A percentile compares a stretch with the other conserved stretches of the same genome.
Conservation (phyloP, 2,329 filamentous ascomycete genomes). For the Biscogniauxia marginata region DNA sequence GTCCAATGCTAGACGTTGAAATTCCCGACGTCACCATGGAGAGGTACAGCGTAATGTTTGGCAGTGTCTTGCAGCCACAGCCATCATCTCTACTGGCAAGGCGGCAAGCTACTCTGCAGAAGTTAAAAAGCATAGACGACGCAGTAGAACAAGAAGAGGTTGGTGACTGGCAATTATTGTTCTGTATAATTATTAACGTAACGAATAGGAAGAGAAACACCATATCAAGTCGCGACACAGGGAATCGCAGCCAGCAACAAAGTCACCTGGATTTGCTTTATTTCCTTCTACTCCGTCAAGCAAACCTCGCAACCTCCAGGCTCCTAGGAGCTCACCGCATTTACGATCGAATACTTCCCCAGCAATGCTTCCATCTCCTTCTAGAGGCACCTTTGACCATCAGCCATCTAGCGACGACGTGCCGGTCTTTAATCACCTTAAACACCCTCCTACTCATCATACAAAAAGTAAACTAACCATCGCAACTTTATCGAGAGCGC, state of each 20-base stretch:
- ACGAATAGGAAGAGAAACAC: conserved; percentile 14
- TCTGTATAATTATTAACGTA: conserved; percentile 11
- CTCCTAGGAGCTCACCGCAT: conserved; percentile 38
- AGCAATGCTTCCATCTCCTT: conserved; percentile 46
- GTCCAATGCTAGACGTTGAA: conserved; percentile 65
- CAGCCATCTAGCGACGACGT: conserved; percentile 8
- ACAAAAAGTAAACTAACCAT: conserved; percentile 24
- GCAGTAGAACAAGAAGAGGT: conserved; percentile 40
- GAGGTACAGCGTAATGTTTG: conserved; percentile 93
- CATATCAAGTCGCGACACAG: conserved; percentile 36
- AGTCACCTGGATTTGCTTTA: conserved; percentile 46
- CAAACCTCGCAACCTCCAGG: conserved; percentile 17
- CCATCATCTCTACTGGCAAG: conserved; percentile 50
- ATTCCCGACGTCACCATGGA: conserved; percentile 82
- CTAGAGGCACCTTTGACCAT: conserved; percentile 34
- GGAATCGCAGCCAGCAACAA: conserved; percentile 46
- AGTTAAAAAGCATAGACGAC: conserved; percentile 54
- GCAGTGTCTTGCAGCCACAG: conserved; percentile 59
- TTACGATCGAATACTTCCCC: conserved; percentile 57
- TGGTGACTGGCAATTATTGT: conserved; percentile 7
- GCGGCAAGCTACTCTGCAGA: conserved; percentile 58
- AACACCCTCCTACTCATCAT: conserved; percentile 15
- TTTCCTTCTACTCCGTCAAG: conserved; percentile 40
- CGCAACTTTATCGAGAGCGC: conserved; percentile 20
- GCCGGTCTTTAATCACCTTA: conserved; percentile 9